These are phyloP conservation scores for Alternaria angustiovoidea DNA, from an alignment of 2,329 filamentous ascomycete species.

Conservation along the genomic window DNA sequence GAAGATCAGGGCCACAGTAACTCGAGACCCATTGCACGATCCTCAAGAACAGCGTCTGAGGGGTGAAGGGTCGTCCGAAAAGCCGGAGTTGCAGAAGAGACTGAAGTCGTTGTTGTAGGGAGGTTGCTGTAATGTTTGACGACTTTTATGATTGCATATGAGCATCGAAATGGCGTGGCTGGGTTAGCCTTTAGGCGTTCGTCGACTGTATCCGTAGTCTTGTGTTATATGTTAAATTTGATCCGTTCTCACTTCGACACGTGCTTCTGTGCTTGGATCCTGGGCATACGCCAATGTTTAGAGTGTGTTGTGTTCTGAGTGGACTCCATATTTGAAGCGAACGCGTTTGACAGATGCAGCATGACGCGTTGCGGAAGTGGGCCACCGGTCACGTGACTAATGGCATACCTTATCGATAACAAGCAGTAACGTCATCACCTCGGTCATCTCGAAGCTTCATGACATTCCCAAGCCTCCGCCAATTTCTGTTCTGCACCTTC, in stretches of 20 bases:
- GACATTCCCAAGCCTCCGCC: slow-evolving; percentile 61
- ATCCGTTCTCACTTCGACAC: background rate
- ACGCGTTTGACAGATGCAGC: background rate
- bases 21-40: slow-evolving; percentile 60
- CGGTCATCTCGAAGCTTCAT: slow-evolving; percentile 47
- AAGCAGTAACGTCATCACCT: slow-evolving; percentile 35
- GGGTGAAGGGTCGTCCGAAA: slow-evolving; percentile 28
- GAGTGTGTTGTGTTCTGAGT: background rate
- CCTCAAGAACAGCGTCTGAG: slow-evolving; percentile 51
- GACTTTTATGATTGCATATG: slow-evolving; percentile 21
- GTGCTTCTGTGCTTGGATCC: background rate
- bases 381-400: background rate
- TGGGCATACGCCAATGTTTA: background rate
- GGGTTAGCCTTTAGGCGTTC: background rate
- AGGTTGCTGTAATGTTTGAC: slow-evolving; percentile 13
- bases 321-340: background rate
- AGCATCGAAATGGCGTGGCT: slow-evolving; percentile 13
- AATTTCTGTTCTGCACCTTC: slow-evolving; percentile 40
- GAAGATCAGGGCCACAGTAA: slow-evolving; percentile 63
- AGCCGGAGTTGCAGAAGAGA: slow-evolving; percentile 32
- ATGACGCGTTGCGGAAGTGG: background rate
- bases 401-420: background rate
- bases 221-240: background rate
- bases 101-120: slow-evolving; percentile 33
- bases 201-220: background rate